Evolutionary conservation across 176 grass and related monocot species (phyloP).

Genomic region (Oryza australiensis): DNA sequence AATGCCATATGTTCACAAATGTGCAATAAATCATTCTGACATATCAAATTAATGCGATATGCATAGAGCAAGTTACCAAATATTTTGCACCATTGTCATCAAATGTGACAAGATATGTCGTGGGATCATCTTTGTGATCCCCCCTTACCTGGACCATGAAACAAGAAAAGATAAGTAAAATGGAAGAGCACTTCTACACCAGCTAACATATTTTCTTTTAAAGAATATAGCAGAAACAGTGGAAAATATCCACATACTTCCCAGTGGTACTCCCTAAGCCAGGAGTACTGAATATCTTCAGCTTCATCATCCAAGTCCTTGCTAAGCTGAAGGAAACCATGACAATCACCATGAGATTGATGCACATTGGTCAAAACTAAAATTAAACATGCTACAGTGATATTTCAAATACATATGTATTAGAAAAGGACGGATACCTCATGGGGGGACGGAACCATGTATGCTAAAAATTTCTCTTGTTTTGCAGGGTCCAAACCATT

Average conservation of each 20-base stretch:
- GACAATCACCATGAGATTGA: constrained; percentile 31
- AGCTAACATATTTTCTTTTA: neutral
- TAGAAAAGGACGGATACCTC: constrained; percentile 55
- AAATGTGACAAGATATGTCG: constrained; percentile 87
- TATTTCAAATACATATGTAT: constrained; percentile 12
- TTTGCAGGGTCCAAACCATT: constrained; percentile 79
- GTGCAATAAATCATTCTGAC: constrained; percentile 15
- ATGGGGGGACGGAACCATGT: constrained; percentile 81
- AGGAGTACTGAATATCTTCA: constrained; percentile 80
- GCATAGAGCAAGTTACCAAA: constrained; percentile 63
- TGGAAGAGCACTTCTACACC: neutral
- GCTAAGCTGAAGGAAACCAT: constrained; percentile 53
- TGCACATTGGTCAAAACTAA: neutral
- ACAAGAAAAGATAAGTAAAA: constrained; percentile 30
- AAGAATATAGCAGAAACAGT: neutral
- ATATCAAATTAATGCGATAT: constrained; percentile 22
- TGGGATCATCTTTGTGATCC: constrained; percentile 91
- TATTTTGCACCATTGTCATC: constrained; percentile 77
- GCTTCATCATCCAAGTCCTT: constrained; percentile 81
- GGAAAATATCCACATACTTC: constrained; percentile 64
- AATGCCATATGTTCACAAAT: constrained; percentile 16
- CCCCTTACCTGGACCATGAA: constrained; percentile 67
- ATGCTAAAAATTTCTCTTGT: constrained; percentile 87
- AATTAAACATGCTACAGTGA: neutral
- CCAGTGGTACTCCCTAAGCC: constrained; percentile 96